Evolutionary conservation across 768 basidiomycete genomes (phyloP).

Genomic region (Mycena olivaceomarginata): DNA sequence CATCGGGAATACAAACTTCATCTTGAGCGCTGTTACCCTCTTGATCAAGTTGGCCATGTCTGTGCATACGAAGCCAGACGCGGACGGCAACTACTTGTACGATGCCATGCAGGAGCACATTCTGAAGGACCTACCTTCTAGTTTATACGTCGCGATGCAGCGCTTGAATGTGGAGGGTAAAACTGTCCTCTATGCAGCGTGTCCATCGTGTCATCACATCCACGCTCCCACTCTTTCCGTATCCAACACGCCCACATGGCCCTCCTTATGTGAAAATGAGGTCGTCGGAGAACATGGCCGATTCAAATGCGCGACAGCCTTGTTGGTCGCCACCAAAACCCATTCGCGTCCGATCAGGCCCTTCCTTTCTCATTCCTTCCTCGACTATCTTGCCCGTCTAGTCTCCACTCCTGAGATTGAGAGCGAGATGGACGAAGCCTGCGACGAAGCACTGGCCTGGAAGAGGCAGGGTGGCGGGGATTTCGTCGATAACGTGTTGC

Average conservation of each 20-base stretch:
- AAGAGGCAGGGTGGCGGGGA: not conserved
- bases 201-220: constrained; percentile 38
- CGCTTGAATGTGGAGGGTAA: constrained; percentile 32
- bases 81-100: not conserved
- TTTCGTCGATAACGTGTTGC: not conserved
- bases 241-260: not conserved
- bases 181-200: constrained; percentile 30
- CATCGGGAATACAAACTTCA: constrained; percentile 3
- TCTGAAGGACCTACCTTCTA: constrained; percentile 30
- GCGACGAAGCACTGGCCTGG: constrained; percentile 21
- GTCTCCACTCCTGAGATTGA: constrained; percentile 40
- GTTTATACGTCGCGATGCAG: constrained; percentile 17
- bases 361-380: constrained; percentile 39
- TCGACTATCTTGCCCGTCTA: constrained; percentile 46
- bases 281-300: not conserved
- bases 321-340: constrained; percentile 6
- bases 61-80: not conserved
- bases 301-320: not conserved
- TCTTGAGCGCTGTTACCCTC: constrained; percentile 6
- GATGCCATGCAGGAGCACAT: constrained; percentile 29
- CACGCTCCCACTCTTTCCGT: constrained; percentile 12
- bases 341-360: constrained; percentile 41
- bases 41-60: constrained; percentile 31
- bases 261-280: not conserved
- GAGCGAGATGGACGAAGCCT: constrained; percentile 21